phyloP scores from a whole-genome alignment of 202 grass and related monocot species.

The Cymbopogon flexuosus region DNA sequence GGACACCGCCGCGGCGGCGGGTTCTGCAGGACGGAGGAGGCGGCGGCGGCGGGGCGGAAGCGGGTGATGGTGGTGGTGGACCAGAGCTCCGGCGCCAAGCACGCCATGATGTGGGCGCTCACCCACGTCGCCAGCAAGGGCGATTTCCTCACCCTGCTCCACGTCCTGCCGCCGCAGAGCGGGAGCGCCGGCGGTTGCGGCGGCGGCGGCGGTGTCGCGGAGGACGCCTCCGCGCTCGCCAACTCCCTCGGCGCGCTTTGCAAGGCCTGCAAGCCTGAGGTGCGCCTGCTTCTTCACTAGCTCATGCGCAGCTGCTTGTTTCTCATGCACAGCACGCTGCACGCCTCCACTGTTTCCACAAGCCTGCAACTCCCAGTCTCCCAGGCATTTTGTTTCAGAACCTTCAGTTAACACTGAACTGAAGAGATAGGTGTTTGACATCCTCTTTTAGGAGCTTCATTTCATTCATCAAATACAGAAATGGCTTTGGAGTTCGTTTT shows the following conservation, averaged over 20 bases:
- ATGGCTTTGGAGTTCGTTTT: background rate
- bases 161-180: slow-evolving; percentile 43
- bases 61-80: slow-evolving; percentile 88
- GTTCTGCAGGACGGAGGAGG: slow-evolving; percentile 38
- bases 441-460: background rate
- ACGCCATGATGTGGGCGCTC: slow-evolving; percentile 96
- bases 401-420: background rate
- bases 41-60: slow-evolving; percentile 45
- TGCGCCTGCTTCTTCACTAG: background rate
- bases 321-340: background rate
- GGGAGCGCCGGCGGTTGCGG: background rate
- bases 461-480: background rate
- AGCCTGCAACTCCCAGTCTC: no score
- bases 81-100: slow-evolving; percentile 60
- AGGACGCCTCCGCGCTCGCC: slow-evolving; percentile 47
- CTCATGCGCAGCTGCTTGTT: background rate
- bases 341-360: no score
- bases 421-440: background rate
- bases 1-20: slow-evolving; percentile 36
- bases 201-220: background rate
- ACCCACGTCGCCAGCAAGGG: slow-evolving; percentile 89
- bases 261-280: slow-evolving; percentile 89
- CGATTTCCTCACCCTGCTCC: slow-evolving; percentile 86
- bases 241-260: slow-evolving; percentile 80
- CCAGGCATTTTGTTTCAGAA: background rate